A percentile compares a stretch with the other conserved stretches of the same genome.
These are phyloP conservation scores for Mycena olivaceomarginata DNA, from an alignment of 768 basidiomycete genomes.

Conservation along the genomic window DNA sequence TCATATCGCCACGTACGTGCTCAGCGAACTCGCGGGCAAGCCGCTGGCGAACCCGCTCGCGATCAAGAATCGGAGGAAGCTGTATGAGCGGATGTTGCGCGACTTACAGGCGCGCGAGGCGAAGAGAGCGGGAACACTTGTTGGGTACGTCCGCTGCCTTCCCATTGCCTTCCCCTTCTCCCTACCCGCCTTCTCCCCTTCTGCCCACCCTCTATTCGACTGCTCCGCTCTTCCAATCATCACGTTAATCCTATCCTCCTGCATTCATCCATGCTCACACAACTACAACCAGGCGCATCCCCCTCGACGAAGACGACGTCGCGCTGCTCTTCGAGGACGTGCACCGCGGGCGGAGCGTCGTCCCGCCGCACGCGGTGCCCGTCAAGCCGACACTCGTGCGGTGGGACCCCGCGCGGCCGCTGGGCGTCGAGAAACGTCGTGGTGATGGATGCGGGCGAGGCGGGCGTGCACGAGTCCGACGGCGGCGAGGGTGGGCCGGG, in stretches of 20 bases:
- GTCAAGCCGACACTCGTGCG: constrained; percentile 84
- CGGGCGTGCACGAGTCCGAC: constrained; percentile 76
- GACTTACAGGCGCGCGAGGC: constrained; percentile 86
- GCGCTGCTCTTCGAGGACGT: constrained; percentile 92
- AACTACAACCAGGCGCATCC: constrained; percentile 74
- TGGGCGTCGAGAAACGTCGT: constrained; percentile 92
- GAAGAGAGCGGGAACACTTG: constrained; percentile 73
- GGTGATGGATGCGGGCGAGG: constrained; percentile 87
- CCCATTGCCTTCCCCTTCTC: too few species aligned
- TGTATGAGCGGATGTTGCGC: constrained; percentile 87
- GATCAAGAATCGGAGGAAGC: constrained; percentile 89
- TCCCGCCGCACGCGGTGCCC: constrained; percentile 88
- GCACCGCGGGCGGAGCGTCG: constrained; percentile 82
- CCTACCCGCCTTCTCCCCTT: not conserved
- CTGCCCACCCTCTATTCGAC: not conserved
- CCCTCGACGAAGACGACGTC: constrained; percentile 90
- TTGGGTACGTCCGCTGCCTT: constrained; percentile 59
- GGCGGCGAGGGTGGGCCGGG: constrained; percentile 41
- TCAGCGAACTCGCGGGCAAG: constrained; percentile 90
- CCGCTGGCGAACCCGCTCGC: constrained; percentile 90
- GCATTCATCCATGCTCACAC: not conserved
- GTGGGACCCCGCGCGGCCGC: constrained; percentile 83
- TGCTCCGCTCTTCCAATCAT: too few species aligned
- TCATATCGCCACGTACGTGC: constrained; percentile 91
- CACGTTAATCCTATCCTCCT: too few species aligned